Percentiles rank a stretch among this genome's conserved stretches.
These are phyloP conservation scores for Tritrichomonas foetus DNA, from an alignment of 208 protist species.

Conservation along the genomic window DNA sequence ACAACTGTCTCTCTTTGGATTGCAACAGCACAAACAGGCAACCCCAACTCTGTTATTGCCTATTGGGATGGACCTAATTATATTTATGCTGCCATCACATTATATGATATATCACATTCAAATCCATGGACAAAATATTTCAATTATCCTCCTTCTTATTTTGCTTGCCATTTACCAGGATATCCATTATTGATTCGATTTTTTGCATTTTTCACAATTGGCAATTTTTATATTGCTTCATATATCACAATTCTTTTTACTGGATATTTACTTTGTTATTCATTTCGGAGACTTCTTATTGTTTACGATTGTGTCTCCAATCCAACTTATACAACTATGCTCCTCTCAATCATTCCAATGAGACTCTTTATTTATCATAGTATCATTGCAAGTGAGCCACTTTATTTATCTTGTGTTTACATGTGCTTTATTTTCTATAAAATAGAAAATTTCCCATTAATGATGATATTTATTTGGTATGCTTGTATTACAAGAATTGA, in stretches of 20 bases:
- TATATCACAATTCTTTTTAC: background rate
- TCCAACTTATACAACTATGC: background rate
- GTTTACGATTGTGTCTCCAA: background rate
- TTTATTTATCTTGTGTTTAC: background rate
- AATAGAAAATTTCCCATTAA: background rate
- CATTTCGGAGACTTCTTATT: background rate
- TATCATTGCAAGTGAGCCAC: background rate
- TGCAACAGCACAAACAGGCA: background rate
- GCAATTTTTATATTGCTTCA: background rate
- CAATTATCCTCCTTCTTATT: slow-evolving; percentile 7
- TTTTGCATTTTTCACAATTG: background rate
- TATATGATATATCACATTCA: background rate
- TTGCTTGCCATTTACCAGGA: slow-evolving; percentile 37
- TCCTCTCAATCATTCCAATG: background rate
- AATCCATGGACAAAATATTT: slow-evolving; percentile 20
- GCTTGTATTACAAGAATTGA: background rate
- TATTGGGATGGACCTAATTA: slow-evolving; percentile 40
- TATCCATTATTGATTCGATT: background rate
- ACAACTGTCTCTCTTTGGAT: background rate
- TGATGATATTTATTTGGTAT: background rate
- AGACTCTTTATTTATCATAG: slow-evolving; percentile 25
- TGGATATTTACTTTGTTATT: background rate
- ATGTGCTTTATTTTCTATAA: background rate
- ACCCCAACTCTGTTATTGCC: background rate
- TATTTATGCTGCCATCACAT: background rate